Evolutionary conservation across 2,329 filamentous ascomycete species (phyloP).

Genomic region (Penicillium nordicum): DNA sequence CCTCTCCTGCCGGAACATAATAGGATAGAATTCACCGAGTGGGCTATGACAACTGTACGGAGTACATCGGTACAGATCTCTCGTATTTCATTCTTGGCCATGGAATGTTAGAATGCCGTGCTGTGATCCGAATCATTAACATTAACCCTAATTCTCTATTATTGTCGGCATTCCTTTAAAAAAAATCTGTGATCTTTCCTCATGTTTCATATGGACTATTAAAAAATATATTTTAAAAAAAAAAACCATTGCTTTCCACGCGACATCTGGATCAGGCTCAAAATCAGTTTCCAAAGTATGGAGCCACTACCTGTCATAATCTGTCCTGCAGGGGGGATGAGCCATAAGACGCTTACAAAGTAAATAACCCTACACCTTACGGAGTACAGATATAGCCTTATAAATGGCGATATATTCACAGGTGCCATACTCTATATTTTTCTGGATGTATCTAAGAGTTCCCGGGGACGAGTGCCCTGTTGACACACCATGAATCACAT

Average conservation of each 20-base stretch:
- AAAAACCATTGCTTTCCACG: neutral
- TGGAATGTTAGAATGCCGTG: constrained; percentile 1
- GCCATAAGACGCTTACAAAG: constrained; percentile 1
- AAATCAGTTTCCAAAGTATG: neutral
- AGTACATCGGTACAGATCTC: neutral
- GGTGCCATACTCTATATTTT: neutral
- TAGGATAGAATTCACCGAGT: constrained; percentile 6
- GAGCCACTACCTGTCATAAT: neutral
- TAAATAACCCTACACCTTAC: neutral
- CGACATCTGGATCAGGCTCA: neutral
- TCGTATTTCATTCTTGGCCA: constrained; percentile 8
- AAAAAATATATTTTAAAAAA: neutral
- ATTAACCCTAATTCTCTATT: neutral
- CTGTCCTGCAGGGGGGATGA: neutral
- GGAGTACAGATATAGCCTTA: neutral
- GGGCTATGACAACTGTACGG: neutral
- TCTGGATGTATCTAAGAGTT: neutral
- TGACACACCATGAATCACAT: constrained; percentile 4
- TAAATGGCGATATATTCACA: neutral
- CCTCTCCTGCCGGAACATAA: constrained; percentile 14
- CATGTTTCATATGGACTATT: neutral
- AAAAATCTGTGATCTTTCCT: neutral
- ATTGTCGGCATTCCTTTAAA: neutral
- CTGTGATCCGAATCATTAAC: neutral
- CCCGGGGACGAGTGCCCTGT: neutral